Evolutionary conservation across 176 grass and related monocot species (phyloP).

Genomic region (Areca catechu): DNA sequence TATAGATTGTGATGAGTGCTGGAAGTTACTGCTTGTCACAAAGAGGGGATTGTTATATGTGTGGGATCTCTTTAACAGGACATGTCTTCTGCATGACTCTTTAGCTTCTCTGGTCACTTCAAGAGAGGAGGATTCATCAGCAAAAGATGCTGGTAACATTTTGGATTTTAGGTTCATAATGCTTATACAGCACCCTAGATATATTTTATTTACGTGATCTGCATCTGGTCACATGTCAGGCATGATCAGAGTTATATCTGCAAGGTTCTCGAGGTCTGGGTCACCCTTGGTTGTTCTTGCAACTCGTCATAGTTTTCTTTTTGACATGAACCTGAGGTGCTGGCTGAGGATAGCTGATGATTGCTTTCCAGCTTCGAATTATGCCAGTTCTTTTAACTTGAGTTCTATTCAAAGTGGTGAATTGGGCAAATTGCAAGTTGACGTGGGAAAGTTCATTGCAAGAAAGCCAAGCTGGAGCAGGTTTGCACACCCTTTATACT

Average conservation of each 20-base stretch:
- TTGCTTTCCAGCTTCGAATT: slow-evolving; percentile 83
- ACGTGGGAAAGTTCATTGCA: slow-evolving; percentile 71
- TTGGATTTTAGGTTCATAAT: no score
- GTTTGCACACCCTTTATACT: slow-evolving; percentile 22
- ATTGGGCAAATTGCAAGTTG: slow-evolving; percentile 73
- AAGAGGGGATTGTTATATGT: slow-evolving; percentile 68
- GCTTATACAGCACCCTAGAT: no score
- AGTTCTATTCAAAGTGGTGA: slow-evolving; percentile 63
- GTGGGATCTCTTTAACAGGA: slow-evolving; percentile 77
- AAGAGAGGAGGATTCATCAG: slow-evolving; percentile 40
- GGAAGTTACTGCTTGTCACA: slow-evolving; percentile 86
- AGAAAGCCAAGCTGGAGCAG: slow-evolving; percentile 77
- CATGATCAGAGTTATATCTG: slow-evolving; percentile 80
- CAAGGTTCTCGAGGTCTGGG: slow-evolving; percentile 79
- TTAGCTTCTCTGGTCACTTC: slow-evolving; percentile 53
- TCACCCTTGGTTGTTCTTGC: slow-evolving; percentile 77
- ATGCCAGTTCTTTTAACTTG: slow-evolving; percentile 55
- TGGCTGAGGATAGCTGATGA: slow-evolving; percentile 91
- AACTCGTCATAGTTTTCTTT: slow-evolving; percentile 71
- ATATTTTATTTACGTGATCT: no score
- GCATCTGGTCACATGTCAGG: slow-evolving; percentile 19
- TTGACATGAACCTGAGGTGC: slow-evolving; percentile 74
- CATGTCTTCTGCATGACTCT: slow-evolving; percentile 74
- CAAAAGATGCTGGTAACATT: slow-evolving; percentile 65
- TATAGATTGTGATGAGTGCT: slow-evolving; percentile 77